Evolutionary conservation across 2,329 filamentous ascomycete species (phyloP).

Genomic region (Lachnellula hyalina): DNA sequence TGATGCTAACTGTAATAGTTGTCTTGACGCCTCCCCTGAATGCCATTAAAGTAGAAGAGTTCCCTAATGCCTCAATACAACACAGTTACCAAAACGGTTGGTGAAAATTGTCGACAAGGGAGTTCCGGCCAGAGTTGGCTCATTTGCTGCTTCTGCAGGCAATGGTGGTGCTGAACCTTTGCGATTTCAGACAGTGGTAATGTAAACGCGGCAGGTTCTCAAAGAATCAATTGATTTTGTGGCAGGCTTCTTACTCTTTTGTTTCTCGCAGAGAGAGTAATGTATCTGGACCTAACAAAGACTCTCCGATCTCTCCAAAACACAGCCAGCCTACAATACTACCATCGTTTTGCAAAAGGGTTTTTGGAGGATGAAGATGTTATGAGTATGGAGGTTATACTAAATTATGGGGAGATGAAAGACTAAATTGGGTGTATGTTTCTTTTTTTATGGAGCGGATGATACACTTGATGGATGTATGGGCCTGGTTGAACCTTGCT

Average conservation of each 20-base stretch:
- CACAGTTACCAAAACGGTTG: neutral
- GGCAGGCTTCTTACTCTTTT: neutral
- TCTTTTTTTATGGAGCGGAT: neutral
- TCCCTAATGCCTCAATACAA: neutral
- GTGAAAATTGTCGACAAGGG: neutral
- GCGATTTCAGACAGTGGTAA: neutral
- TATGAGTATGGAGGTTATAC: neutral
- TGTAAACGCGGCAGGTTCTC: neutral
- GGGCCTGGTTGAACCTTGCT: neutral
- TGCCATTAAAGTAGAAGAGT: neutral
- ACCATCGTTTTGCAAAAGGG: neutral
- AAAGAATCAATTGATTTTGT: neutral
- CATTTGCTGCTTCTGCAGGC: neutral
- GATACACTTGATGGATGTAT: neutral
- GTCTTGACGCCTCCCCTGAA: neutral
- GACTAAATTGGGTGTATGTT: neutral
- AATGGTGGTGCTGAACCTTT: neutral
- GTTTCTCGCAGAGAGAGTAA: neutral
- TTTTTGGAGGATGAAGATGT: neutral
- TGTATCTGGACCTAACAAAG: neutral
- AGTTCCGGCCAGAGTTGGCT: neutral
- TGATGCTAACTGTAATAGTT: neutral
- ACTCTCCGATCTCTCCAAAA: neutral
- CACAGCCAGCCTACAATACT: neutral
- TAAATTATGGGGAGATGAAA: neutral